Conservation (phyloP, 345 rosid genomes). For the Aegle marmelos region DNA sequence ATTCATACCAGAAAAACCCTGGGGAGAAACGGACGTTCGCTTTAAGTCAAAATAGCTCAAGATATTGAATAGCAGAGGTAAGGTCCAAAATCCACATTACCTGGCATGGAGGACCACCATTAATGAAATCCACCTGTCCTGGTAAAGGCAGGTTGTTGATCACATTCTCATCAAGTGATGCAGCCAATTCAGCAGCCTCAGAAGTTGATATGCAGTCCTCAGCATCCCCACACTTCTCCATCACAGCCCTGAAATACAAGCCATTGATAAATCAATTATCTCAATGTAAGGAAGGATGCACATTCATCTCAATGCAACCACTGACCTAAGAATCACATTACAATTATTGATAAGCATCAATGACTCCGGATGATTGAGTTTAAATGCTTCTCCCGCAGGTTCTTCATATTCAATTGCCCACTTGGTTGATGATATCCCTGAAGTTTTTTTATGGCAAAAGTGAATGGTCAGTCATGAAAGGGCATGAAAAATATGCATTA, state of each 20-base stretch:
- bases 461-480: not conserved
- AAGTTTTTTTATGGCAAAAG: not conserved
- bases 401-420: conserved; percentile 97
- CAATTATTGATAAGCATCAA: conserved; percentile 69
- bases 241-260: conserved; percentile 56
- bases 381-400: conserved; percentile 83
- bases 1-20: conserved; percentile 96
- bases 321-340: conserved; percentile 77
- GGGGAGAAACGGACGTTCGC: conserved; percentile 14
- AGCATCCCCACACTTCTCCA: conserved; percentile 71
- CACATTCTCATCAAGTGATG: conserved; percentile 33
- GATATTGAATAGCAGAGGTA: not conserved
- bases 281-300: not conserved
- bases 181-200: conserved; percentile 56
- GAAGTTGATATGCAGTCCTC: conserved; percentile 80
- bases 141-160: conserved; percentile 39
- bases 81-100: conserved; percentile 25
- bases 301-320: conserved; percentile 1
- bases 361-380: conserved; percentile 62
- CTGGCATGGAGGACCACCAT: conserved; percentile 98
- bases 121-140: conserved; percentile 89
- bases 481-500: not conserved
- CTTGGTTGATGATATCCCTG: conserved; percentile 67
- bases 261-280: conserved; percentile 15
- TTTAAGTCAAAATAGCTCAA: not conserved